Conservation (phyloP, 2,329 filamentous ascomycete genomes). For the Pseudocercospora vitis region DNA sequence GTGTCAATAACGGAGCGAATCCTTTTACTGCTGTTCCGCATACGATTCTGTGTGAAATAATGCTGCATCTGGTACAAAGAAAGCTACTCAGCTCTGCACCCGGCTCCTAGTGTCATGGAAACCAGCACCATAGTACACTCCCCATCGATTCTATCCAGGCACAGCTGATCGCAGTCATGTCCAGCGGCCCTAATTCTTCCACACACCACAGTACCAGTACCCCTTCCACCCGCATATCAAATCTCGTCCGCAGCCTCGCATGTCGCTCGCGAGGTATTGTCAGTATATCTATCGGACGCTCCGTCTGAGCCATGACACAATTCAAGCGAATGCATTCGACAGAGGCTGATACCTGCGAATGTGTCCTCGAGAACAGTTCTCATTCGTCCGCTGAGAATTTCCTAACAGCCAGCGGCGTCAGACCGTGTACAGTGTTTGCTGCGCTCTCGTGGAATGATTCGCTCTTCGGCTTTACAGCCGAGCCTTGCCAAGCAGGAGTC, state of each 20-base stretch:
- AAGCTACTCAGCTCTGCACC: no score
- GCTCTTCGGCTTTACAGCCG: background rate
- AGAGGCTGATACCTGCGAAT: background rate
- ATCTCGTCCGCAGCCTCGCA: background rate
- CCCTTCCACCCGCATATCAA: background rate
- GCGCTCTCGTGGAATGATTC: no score
- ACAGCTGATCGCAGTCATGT: no score
- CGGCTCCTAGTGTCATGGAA: no score
- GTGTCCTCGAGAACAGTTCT: background rate
- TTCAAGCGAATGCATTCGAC: background rate
- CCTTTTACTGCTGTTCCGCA: no score
- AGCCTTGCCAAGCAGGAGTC: background rate
- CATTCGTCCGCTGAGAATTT: background rate
- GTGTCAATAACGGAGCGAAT: no score
- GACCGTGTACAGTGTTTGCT: no score
- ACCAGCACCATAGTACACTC: no score
- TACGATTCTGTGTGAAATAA: no score
- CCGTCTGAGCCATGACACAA: background rate
- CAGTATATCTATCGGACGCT: conserved; percentile 1
- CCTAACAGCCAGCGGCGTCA: background rate
- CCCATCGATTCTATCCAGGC: background rate
- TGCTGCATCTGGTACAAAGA: no score
- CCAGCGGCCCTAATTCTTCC: background rate
- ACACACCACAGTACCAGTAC: background rate
- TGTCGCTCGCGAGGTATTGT: background rate